phyloP scores from a whole-genome alignment of 139 green algal species.

The Chlorella vulgaris region DNA sequence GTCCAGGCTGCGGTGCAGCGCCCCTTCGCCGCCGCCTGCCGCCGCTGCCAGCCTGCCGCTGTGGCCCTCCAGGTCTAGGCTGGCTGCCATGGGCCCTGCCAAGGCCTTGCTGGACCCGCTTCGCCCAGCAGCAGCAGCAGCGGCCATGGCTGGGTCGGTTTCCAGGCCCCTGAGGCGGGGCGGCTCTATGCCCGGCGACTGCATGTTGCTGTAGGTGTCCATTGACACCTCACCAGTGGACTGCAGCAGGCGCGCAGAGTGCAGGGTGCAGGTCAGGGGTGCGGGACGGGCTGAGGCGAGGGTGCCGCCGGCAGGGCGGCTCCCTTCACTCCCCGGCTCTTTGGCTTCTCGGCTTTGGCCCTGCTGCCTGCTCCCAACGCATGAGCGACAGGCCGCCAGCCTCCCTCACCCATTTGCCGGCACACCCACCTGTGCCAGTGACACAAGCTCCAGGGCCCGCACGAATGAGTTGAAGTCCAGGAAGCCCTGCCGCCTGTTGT shows the following conservation, averaged over 20 bases:
- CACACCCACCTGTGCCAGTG: conserved; percentile 41
- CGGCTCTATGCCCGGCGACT: conserved; percentile 10
- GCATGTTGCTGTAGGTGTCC: conserved; percentile 25
- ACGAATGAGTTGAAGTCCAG: conserved; percentile 81
- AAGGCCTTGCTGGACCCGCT: too few relatives aligned
- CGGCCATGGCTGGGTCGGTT: conserved; percentile 3
- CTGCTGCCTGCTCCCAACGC: too few relatives aligned
- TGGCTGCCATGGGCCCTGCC: neutral
- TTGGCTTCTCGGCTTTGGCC: too few relatives aligned
- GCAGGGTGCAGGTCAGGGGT: neutral
- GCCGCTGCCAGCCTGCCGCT: neutral
- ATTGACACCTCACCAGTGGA: conserved; percentile 38
- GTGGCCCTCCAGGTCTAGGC: neutral
- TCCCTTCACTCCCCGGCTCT: neutral
- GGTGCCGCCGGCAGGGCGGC: neutral
- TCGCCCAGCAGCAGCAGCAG: too few relatives aligned
- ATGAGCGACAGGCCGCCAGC: too few relatives aligned
- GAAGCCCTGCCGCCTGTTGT: conserved; percentile 71
- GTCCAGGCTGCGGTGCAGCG: conserved; percentile 15
- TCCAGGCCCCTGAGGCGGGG: conserved; percentile 36
- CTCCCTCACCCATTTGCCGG: neutral
- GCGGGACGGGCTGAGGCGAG: too few relatives aligned
- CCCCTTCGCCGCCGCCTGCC: neutral
- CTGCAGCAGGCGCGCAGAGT: conserved; percentile 3
- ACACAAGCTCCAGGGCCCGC: conserved; percentile 59